Evolutionary conservation across 2,329 filamentous ascomycete genomes (phyloP).

Genomic region (Fusarium scirpi): DNA sequence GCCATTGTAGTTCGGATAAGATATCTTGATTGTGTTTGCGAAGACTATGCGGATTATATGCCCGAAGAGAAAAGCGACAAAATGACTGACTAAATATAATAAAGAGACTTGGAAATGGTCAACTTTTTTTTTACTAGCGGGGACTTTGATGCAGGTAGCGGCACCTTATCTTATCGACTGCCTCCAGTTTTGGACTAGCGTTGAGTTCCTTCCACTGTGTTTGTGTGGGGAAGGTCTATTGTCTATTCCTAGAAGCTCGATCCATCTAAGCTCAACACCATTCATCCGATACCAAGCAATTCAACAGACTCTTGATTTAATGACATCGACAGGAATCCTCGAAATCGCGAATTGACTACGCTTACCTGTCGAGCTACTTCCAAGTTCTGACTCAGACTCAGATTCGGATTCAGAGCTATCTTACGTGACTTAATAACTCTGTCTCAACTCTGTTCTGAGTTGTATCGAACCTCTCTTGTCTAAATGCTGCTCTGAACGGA

Average conservation of each 20-base stretch:
- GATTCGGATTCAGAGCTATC: not conserved
- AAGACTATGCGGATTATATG: not conserved
- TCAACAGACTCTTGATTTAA: constrained; percentile 5
- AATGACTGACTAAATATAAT: not conserved
- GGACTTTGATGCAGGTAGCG: constrained; percentile 15
- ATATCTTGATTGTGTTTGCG: too few species aligned
- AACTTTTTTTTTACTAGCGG: constrained; percentile 42
- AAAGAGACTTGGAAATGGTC: constrained; percentile 2
- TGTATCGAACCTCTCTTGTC: constrained; percentile 4
- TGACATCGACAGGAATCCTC: constrained; percentile 14
- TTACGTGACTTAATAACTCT: constrained; percentile 17
- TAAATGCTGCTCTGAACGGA: not conserved
- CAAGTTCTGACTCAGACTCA: not conserved
- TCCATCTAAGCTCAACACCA: constrained; percentile 32
- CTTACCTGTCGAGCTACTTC: not conserved
- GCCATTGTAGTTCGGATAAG: constrained; percentile 40
- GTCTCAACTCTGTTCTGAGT: constrained; percentile 9
- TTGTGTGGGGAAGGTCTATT: constrained; percentile 32
- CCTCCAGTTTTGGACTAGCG: constrained; percentile 35
- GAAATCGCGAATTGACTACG: not conserved
- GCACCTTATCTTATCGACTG: constrained; percentile 45
- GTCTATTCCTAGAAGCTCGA: constrained; percentile 24
- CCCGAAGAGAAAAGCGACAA: not conserved
- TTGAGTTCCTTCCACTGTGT: constrained; percentile 11
- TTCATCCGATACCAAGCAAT: not conserved